Base-by-base conservation (phyloP, 805 yeast species). In the Wickerhamomyces queroliae region DNA sequence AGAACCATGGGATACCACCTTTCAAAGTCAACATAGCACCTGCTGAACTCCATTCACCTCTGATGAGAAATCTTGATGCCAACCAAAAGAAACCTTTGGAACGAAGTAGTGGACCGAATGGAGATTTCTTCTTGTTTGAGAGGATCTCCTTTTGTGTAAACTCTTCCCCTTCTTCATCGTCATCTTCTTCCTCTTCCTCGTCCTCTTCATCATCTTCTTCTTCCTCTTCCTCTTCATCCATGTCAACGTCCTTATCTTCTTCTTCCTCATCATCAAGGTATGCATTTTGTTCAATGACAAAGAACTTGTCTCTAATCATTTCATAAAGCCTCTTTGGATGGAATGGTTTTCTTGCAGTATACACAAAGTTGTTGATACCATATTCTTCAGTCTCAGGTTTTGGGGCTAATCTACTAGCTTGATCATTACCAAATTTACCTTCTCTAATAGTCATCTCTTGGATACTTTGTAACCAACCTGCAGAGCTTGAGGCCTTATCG, bases 311-410 rank as follows among this genome's bases (percentile, higher is more conserved):
- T 27, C 55, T 51, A 5, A 70, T 41, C 28, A 62, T 39, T 13
- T 61, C 49, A 37, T 66, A 63, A 7, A 69, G 48, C 35, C 72
- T 57, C 41, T 61, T 64, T 10, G 74, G 75, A 46, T 70, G 74
- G 46, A 70, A 70, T 18, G 75, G 74, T 32, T 53, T 60, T 36
- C 70, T 54, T 3, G 70, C 55, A 25, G 49, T 46, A 48, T 69
- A 70, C 13, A 70, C 61, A 45, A 69, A 70, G 40, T 63, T 65
- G 46, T 60, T 66, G 25, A 70, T 67, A 27, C 71, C 72, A 47
- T 69, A 70, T 44, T 69, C 73, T 41, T 66, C 71, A 5, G 72
- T 67, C 47, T 68, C 72, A 3, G 72, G 71, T 41, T 66, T 68
- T 18, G 72, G 72, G 0, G 72, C 56, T 12, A 56, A 41, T 30